Conservation (phyloP, 2,329 filamentous ascomycete genomes). For the Colletotrichum australisinense region DNA sequence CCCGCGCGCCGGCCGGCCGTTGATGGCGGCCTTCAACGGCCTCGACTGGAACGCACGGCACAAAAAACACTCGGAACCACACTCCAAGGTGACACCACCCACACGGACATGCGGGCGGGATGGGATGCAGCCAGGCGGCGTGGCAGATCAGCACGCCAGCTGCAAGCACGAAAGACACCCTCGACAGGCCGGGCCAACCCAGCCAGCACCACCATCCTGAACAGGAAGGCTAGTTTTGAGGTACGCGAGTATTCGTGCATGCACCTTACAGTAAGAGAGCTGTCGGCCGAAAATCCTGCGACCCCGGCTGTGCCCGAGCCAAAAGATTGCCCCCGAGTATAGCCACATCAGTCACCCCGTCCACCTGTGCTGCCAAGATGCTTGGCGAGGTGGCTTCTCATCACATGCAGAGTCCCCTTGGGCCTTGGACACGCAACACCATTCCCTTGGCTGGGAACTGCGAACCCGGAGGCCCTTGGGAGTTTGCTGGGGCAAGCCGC, state of each 20-base stretch:
- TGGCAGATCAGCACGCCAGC: conserved; percentile 2
- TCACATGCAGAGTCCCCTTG: not conserved
- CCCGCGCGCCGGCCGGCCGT: not conserved
- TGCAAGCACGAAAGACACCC: not conserved
- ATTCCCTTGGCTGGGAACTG: not conserved
- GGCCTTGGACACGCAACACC: not conserved
- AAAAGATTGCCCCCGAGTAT: not conserved
- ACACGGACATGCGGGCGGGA: not conserved
- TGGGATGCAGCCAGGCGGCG: not conserved
- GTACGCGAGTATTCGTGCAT: too few species aligned
- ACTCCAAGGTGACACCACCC: not conserved
- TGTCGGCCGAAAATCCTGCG: conserved; percentile 23
- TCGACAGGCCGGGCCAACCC: not conserved
- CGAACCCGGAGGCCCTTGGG: not conserved
- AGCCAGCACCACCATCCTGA: not conserved
- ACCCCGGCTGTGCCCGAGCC: conserved; percentile 7
- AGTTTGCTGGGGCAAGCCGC: not conserved
- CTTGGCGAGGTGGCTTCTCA: conserved; percentile 3
- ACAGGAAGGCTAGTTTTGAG: not conserved
- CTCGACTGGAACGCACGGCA: conserved; percentile 4
- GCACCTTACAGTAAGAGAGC: not conserved
- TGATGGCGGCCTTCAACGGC: conserved; percentile 1
- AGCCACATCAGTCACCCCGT: not conserved
- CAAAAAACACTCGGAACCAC: not conserved
- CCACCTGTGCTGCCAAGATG: conserved; percentile 6